phyloP scores from a whole-genome alignment of 2,329 filamentous ascomycete genomes.

The Colletotrichum sp. region DNA sequence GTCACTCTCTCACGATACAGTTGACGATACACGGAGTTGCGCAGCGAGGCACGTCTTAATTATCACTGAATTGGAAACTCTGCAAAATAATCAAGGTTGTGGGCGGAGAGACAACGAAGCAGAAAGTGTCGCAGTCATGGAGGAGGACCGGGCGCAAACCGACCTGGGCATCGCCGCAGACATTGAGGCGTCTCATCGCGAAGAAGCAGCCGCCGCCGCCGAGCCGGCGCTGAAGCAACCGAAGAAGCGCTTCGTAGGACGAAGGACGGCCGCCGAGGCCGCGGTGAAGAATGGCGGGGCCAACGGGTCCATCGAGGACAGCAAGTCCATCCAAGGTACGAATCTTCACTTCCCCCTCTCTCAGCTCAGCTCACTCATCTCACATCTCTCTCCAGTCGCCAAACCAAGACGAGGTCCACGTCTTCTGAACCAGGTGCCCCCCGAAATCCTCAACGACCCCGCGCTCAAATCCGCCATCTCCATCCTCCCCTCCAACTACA shows the following conservation, averaged over 20 bases:
- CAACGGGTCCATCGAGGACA: conserved; percentile 55
- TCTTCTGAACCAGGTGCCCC: conserved; percentile 88
- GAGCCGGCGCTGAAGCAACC: conserved; percentile 67
- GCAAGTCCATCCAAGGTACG: conserved; percentile 63
- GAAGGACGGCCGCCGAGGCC: conserved; percentile 69
- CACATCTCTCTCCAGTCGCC: conserved; percentile 56
- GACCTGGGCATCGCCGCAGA: conserved; percentile 74
- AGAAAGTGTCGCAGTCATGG: conserved; percentile 56
- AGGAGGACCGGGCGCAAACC: conserved; percentile 73
- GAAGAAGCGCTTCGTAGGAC: conserved; percentile 90
- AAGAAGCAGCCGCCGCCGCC: conserved; percentile 35
- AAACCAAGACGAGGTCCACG: conserved; percentile 75
- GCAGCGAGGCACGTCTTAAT: background rate
- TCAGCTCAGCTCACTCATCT: background rate
- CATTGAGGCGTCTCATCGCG: conserved; percentile 55
- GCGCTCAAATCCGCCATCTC: conserved; percentile 87
- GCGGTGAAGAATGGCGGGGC: conserved; percentile 43
- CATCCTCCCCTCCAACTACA: conserved; percentile 93
- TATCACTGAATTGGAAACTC: background rate
- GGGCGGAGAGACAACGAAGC: background rate
- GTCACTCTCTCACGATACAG: background rate
- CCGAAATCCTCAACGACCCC: conserved; percentile 82
- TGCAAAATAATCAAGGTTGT: background rate
- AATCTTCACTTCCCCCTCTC: background rate
- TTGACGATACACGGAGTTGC: background rate